Evolutionary conservation across 441 rosid species (phyloP).

Genomic region (Pelargonium australe): DNA sequence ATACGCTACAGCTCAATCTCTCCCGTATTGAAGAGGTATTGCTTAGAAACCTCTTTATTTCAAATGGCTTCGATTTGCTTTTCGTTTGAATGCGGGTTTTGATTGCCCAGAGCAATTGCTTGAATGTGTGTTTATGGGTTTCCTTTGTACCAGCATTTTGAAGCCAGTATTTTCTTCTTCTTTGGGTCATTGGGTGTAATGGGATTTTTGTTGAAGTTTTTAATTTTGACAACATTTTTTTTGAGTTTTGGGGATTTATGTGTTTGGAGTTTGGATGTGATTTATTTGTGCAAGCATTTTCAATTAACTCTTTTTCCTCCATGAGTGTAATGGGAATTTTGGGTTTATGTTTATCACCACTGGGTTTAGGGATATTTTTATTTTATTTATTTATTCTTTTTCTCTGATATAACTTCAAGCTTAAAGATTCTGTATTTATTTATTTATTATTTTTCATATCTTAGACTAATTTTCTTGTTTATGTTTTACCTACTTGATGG

Average conservation of each 20-base stretch:
- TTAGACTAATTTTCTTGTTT: no score
- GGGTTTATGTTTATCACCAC: neutral
- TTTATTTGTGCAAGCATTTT: neutral
- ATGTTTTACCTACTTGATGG: no score
- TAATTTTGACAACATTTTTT: neutral
- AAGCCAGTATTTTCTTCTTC: neutral
- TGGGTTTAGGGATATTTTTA: neutral
- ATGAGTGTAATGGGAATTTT: neutral
- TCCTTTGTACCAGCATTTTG: neutral
- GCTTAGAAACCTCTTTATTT: neutral
- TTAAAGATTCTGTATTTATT: neutral
- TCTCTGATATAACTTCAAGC: no score
- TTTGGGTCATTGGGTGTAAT: neutral
- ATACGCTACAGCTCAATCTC: constrained; percentile 82
- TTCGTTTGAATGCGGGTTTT: neutral
- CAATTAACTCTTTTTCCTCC: neutral
- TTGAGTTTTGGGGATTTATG: neutral
- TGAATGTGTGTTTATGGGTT: neutral
- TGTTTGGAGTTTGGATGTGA: neutral
- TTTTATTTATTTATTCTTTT: neutral
- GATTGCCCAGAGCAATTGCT: neutral
- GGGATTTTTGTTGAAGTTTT: neutral
- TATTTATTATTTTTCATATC: neutral
- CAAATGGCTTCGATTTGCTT: neutral
- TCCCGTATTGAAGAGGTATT: constrained; percentile 83